Evolutionary conservation across 208 protist genomes (phyloP), one percentile per base, ranked within the genome.

Genomic region (Borovskyia barvae): DNA sequence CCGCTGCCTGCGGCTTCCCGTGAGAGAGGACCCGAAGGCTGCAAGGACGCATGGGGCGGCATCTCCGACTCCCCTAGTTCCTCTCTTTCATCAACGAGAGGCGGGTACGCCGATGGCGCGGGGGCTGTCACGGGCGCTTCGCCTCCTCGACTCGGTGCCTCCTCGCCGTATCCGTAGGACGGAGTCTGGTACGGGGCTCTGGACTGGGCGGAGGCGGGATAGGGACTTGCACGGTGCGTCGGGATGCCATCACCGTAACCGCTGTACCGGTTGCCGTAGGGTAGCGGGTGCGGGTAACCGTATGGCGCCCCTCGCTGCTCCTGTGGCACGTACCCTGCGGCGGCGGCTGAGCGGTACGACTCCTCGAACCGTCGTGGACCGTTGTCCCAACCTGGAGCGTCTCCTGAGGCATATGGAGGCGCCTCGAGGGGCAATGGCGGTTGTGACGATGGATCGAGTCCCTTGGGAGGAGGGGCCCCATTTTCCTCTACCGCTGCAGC

Each of bases 81-180:
- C 3, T 61, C 63, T 5, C 19, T 29, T 25, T 56, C 48, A 9
- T 66, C 59, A 20, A 69, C 63, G n/a, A 69, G 46, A 3, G 36
- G 42, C 9, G 63, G 63, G 35, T 69, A 69, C 22, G 20, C 22
- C 25, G 52, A 32, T 1, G 63, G 3, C 0, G 46, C n/a, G 1
- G 42, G 30, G 7, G 42, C 28, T 9, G 51, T 26, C 14, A 36
- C 35, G 2, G n/a, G 11, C 7, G 19, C 53, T 19, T 14, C 20
- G 25, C 19, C 42, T 12, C 33, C 33, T 7, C 33, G 33, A 15
- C 33, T 35, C 7, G n/a, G 26, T n/a, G 15, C 2, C 24, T 19
- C 15, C 17, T 52, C 47, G 22, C 25, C 36, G 26, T 32, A 20
- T 3, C 11, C 47, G 15, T 52, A 52, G 14, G 47, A 30, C 12